Evolutionary conservation across 2,329 filamentous ascomycete genomes (phyloP), one percentile per base, ranked within the genome.

Genomic region (Fusarium oxysporum): DNA sequence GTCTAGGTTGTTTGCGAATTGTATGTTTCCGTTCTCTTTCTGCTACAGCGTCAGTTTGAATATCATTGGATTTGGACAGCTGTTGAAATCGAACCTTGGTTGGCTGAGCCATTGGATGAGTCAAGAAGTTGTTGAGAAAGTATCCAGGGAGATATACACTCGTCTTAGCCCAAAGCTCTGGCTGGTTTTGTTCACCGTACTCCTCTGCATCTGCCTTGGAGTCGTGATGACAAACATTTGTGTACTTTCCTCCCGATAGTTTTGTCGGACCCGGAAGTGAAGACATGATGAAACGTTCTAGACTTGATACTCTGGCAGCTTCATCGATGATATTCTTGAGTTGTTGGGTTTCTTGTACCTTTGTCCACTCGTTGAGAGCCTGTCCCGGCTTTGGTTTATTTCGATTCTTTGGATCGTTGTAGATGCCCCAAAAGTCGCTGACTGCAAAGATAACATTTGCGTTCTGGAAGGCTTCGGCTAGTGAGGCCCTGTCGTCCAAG

Each of bases 391-490:
- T 41, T 37, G 59, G 59, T 40, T 47, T 56, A 5, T 64, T 32
- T 17, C 4, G 17, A 30, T 55, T 47, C 6, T 28, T 55, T 19
- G 48, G 37, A 8, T 64, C 59, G 35, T 41, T 65, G 30, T 54
- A 56, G 28, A 65, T 65, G 21, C 47, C 35, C 59, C 59, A 65
- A 33, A 57, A 65, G 43, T 57, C 60, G 32, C 41, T 65, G 43
- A 50, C 37, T 25, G 48, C 60, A 30, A 65, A 65, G 6, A 57
- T 50, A 9, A 14, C 60, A n/a, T n/a, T 48, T 19, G 63, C 48
- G 16, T 47, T 44, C 35, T 57, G 32, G 21, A 70, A 62, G 10
- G 44, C 66, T 4, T 40, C 25, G n/a, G 50, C 28, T 21, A 66
- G 43, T 28, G 66, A 66, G 16, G 17, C 30, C 7, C 14, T 35